Percentiles rank a stretch among this genome's conserved stretches.
Evolutionary conservation across 73 alveolate genomes (phyloP).

Genomic region (Blepharisma japonicum): DNA sequence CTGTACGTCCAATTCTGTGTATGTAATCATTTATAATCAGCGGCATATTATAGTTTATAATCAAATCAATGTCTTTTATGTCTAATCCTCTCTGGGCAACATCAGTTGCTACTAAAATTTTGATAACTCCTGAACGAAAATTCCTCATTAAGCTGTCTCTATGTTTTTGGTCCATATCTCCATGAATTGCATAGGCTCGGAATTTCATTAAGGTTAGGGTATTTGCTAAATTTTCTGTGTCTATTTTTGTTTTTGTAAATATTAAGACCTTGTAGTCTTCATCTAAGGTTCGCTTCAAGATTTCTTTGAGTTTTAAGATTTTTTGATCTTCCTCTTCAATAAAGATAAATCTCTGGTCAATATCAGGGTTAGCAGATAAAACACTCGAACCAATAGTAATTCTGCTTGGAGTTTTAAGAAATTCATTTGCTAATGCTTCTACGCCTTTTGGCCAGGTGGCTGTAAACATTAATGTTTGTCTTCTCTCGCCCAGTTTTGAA

Average conservation of each 20-base stretch:
- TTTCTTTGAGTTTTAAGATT: slow-evolving; percentile 36
- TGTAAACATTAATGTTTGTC: slow-evolving; percentile 74
- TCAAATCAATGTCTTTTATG: slow-evolving; percentile 79
- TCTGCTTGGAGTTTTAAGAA: slow-evolving; percentile 19
- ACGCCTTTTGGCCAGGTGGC: slow-evolving; percentile 82
- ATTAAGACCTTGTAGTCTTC: slow-evolving; percentile 65
- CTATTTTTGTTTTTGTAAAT: slow-evolving; percentile 63
- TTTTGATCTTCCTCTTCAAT: slow-evolving; percentile 36
- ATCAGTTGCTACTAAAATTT: slow-evolving; percentile 86
- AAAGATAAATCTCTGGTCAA: slow-evolving; percentile 30
- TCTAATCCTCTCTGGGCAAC: slow-evolving; percentile 96
- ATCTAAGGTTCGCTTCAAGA: slow-evolving; percentile 58
- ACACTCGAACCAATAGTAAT: neutral
- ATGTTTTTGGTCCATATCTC: slow-evolving; percentile 86
- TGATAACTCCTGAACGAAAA: slow-evolving; percentile 63
- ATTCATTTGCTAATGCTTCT: slow-evolving; percentile 60
- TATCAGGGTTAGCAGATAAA: neutral
- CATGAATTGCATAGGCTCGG: slow-evolving; percentile 68
- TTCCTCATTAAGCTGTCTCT: slow-evolving; percentile 68
- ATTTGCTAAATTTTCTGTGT: slow-evolving; percentile 69
- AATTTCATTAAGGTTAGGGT: slow-evolving; percentile 47
- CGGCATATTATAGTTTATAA: slow-evolving; percentile 85
- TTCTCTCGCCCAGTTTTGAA: slow-evolving; percentile 59
- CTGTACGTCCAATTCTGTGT: slow-evolving; percentile 94
- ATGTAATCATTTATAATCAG: slow-evolving; percentile 85